phyloP scores from a whole-genome alignment of 2,329 filamentous ascomycete species.

The Aspergillus sclerotialis region DNA sequence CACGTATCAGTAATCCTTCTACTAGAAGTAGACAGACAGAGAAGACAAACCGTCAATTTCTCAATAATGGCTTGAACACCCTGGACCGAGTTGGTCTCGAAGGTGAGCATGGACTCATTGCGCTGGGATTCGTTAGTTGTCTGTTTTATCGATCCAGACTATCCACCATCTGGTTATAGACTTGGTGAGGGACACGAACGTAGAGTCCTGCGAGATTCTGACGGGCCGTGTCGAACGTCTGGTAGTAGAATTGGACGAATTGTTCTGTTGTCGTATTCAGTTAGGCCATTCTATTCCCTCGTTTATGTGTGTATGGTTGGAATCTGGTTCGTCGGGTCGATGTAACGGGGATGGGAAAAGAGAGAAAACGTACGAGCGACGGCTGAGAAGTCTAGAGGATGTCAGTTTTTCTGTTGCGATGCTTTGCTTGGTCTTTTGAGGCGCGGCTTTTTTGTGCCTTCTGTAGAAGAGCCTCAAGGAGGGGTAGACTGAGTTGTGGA shows the following conservation, averaged over 20 bases:
- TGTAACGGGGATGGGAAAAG: neutral
- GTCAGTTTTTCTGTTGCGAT: slow-evolving; percentile 8
- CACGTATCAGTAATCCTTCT: no score
- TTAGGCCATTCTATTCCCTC: slow-evolving; percentile 10
- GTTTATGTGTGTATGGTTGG: neutral
- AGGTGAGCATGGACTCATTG: slow-evolving; percentile 84
- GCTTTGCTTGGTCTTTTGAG: slow-evolving; percentile 1
- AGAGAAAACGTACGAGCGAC: slow-evolving; percentile 33
- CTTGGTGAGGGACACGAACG: slow-evolving; percentile 53
- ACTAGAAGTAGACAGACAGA: no score
- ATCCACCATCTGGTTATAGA: slow-evolving; percentile 2
- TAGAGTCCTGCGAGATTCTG: slow-evolving; percentile 63
- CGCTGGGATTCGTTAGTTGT: slow-evolving; percentile 48
- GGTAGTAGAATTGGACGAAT: slow-evolving; percentile 88
- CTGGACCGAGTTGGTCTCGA: slow-evolving; percentile 64
- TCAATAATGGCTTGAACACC: slow-evolving; percentile 63
- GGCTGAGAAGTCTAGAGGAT: slow-evolving; percentile 25
- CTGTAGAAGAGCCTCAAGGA: neutral
- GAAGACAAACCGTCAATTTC: slow-evolving; percentile 66
- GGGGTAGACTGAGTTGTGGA: neutral
- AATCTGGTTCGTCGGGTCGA: no score
- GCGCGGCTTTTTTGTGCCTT: slow-evolving; percentile 1
- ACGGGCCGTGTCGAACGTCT: slow-evolving; percentile 72
- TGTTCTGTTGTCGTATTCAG: slow-evolving; percentile 55
- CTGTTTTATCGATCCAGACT: neutral